Evolutionary conservation across 371 early-diverging fungal genomes (phyloP).

Genomic region (Circinella minor): DNA sequence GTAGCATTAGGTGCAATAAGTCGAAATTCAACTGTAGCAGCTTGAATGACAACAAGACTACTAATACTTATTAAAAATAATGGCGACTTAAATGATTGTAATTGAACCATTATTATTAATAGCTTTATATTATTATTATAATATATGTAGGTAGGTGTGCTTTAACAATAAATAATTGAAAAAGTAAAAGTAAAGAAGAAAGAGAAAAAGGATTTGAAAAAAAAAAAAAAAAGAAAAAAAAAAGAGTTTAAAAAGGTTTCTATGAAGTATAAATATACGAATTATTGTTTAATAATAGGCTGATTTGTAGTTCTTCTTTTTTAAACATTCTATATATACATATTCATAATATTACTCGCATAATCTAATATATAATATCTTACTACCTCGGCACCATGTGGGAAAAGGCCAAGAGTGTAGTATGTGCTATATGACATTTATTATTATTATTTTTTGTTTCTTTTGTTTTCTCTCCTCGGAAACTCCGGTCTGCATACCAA

Average conservation of each 20-base stretch:
- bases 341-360: background rate
- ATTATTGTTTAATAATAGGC: background rate
- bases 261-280: background rate
- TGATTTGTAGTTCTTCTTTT: background rate
- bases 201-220: background rate
- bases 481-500: background rate
- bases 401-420: too few species aligned
- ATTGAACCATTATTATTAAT: background rate
- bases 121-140: too few species aligned
- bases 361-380: background rate
- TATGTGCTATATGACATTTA: constrained; percentile 1
- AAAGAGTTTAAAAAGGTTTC: background rate
- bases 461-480: background rate
- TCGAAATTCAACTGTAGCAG: constrained; percentile 48
- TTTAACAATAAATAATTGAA: background rate
- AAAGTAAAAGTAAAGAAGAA: background rate
- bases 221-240: background rate
- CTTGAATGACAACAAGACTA: constrained; percentile 8
- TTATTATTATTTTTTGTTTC: background rate
- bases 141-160: too few species aligned
- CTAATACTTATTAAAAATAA: background rate
- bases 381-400: background rate
- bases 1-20: constrained; percentile 54
- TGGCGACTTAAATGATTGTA: background rate
- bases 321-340: background rate